phyloP scores from a whole-genome alignment of 306 rosid genomes.

The Begonia masoniana region DNA sequence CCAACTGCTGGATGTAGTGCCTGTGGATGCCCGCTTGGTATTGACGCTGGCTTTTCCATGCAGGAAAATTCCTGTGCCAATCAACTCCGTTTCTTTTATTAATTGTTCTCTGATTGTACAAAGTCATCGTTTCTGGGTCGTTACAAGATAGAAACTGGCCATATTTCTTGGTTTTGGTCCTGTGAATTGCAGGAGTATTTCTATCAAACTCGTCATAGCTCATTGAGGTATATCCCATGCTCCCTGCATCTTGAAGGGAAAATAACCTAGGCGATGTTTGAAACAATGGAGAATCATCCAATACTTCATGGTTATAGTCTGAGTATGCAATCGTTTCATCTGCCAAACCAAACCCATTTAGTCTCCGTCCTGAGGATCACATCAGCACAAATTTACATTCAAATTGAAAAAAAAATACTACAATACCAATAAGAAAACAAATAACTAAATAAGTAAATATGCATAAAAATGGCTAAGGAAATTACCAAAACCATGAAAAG shows the following conservation, averaged over 20 bases:
- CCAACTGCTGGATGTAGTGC: conserved; percentile 38
- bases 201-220: conserved; percentile 43
- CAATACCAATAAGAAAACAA: not conserved
- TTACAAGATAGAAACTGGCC: conserved; percentile 27
- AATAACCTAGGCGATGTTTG: conserved; percentile 49
- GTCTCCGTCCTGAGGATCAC: conserved; percentile 64
- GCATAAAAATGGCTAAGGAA: conserved; percentile 3
- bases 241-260: conserved; percentile 41
- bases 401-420: not conserved
- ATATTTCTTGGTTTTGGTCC: conserved; percentile 44
- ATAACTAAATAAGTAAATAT: not conserved
- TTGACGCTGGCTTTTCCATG: conserved; percentile 32
- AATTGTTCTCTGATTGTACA: conserved; percentile 24
- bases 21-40: conserved; percentile 31
- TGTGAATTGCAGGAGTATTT: conserved; percentile 31
- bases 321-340: conserved; percentile 52
- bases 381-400: conserved; percentile 8
- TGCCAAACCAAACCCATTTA: conserved; percentile 35
- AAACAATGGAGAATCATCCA: conserved; percentile 69
- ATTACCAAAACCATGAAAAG: conserved; percentile 50
- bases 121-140: conserved; percentile 22
- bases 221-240: conserved; percentile 23
- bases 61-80: conserved; percentile 28
- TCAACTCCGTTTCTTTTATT: conserved; percentile 38
- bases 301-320: conserved; percentile 50